Percentiles rank a stretch among this genome's conserved stretches.
Conservation (phyloP, 768 basidiomycete species). For the Boletus subparvulus region DNA sequence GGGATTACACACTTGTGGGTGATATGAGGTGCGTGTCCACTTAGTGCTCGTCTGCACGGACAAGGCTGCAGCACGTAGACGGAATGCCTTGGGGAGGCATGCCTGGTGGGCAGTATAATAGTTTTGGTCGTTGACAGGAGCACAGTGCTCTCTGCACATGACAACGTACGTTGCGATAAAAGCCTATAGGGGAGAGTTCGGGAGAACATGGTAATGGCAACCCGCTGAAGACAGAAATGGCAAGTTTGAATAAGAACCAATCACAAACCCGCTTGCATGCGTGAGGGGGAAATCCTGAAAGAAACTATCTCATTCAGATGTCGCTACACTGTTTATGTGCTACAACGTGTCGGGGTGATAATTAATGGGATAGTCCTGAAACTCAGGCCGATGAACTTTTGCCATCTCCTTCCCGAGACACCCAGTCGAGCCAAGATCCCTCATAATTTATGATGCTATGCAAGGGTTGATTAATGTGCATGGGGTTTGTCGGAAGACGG, state of each 20-base stretch:
- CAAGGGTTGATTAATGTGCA: not conserved
- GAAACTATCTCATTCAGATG: not conserved
- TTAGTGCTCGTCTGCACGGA: slow-evolving; percentile 25
- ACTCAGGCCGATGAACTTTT: slow-evolving; percentile 19
- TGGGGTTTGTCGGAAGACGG: not conserved
- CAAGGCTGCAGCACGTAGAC: not conserved
- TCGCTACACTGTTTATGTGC: not conserved
- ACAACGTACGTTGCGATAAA: slow-evolving; percentile 8
- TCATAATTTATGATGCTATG: slow-evolving; percentile 69
- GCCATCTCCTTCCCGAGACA: slow-evolving; percentile 49
- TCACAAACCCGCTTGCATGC: not conserved
- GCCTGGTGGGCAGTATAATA: not conserved
- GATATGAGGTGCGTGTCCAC: slow-evolving; percentile 58
- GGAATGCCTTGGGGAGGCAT: not conserved
- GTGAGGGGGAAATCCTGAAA: not conserved
- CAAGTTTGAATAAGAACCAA: not conserved
- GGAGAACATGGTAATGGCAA: slow-evolving; percentile 15
- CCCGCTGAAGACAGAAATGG: not conserved
- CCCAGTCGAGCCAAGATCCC: slow-evolving; percentile 91
- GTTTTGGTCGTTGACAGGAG: slow-evolving; percentile 7
- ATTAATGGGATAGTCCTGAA: not conserved
- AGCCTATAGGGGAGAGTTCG: slow-evolving; percentile 16
- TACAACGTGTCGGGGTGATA: not conserved
- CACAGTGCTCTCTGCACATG: not conserved
- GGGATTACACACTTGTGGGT: slow-evolving; percentile 47